Conservation (phyloP, 179 eudicot genomes). For the Heliamphora ciliata region DNA sequence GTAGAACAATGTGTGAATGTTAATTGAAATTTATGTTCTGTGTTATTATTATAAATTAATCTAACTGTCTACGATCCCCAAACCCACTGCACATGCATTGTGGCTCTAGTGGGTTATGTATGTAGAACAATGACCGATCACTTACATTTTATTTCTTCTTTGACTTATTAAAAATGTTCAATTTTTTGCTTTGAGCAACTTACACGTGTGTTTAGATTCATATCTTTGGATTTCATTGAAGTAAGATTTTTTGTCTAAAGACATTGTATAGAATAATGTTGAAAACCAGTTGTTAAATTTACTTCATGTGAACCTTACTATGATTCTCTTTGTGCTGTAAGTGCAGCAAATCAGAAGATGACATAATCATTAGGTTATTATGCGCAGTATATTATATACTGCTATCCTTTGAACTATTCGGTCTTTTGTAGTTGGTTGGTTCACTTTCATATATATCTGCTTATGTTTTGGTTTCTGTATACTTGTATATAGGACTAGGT, state of each 20-base stretch:
- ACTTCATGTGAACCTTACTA: not conserved
- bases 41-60: too few relatives aligned
- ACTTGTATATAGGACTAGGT: not conserved
- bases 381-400: not conserved
- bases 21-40: too few relatives aligned
- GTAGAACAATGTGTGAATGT: too few relatives aligned
- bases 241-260: not conserved
- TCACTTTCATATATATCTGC: not conserved
- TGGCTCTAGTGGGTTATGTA: not conserved
- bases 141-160: not conserved
- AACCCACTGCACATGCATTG: not conserved
- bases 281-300: not conserved
- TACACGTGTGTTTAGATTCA: too few relatives aligned
- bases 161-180: too few relatives aligned
- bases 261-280: not conserved
- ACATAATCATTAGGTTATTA: not conserved
- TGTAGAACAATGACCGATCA: not conserved
- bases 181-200: too few relatives aligned
- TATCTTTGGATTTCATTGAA: not conserved
- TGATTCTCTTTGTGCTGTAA: constrained; percentile 4
- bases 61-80: not conserved
- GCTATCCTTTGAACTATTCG: not conserved
- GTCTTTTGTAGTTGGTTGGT: not conserved
- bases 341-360: not conserved
- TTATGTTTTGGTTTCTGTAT: not conserved